Evolutionary conservation across 106 monocot species (phyloP).

Genomic region (Platanthera zijinensis): DNA sequence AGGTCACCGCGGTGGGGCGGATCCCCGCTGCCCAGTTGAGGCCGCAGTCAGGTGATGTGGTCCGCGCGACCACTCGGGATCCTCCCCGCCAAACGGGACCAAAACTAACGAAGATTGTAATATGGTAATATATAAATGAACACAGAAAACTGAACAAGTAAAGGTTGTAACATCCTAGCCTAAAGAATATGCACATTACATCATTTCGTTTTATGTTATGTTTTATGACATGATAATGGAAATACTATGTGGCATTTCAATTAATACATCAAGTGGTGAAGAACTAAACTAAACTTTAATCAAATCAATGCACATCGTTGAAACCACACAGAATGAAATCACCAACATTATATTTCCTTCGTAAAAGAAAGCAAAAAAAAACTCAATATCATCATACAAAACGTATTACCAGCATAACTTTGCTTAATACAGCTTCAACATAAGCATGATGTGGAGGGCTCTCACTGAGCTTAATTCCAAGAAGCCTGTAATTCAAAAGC

Average conservation of each 20-base stretch:
- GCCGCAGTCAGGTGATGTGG: no score
- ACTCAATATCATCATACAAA: not conserved
- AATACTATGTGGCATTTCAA: not conserved
- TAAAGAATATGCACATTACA: no score
- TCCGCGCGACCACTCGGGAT: no score
- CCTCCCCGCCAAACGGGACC: no score
- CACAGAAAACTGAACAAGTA: no score
- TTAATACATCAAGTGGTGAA: not conserved
- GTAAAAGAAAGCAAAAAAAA: not conserved
- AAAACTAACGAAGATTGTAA: no score
- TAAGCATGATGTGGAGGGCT: constrained; percentile 10
- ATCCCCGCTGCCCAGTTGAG: no score
- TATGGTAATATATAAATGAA: no score
- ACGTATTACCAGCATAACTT: constrained; percentile 15
- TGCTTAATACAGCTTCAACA: constrained; percentile 6
- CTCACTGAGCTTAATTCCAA: constrained; percentile 21
- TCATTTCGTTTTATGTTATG: not conserved
- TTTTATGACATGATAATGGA: not conserved
- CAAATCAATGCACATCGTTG: no score
- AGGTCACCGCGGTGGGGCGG: no score
- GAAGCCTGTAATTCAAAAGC: constrained; percentile 32
- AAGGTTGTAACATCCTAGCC: no score
- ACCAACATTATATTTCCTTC: not conserved
- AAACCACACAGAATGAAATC: no score
- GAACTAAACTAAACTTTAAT: not conserved